Conservation (phyloP, 2,329 filamentous ascomycete species). For the Gnomoniopsis sp. region DNA sequence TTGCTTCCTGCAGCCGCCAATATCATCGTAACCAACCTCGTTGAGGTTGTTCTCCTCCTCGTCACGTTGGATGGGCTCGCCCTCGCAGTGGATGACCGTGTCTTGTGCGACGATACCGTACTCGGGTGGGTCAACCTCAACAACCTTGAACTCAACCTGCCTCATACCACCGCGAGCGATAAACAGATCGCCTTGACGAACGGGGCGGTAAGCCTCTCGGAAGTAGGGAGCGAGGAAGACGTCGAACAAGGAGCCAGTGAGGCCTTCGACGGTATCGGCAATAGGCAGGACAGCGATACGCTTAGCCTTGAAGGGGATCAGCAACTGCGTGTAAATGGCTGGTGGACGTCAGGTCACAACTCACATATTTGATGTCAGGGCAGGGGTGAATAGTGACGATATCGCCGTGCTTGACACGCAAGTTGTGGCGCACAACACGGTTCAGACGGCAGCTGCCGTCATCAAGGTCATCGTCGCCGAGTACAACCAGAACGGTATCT, state of each 20-base stretch:
- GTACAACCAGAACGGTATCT: constrained; percentile 95
- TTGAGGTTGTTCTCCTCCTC: constrained; percentile 99
- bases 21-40: constrained; percentile 98
- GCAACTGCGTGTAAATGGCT: constrained; percentile 11
- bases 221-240: constrained; percentile 99
- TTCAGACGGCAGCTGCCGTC: constrained; percentile 97
- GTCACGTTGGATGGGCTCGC: constrained; percentile 91
- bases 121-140: constrained; percentile 97
- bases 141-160: constrained; percentile 99
- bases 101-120: constrained; percentile 99
- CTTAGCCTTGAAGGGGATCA: constrained; percentile 68
- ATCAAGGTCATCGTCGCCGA: constrained; percentile 96
- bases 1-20: constrained; percentile 98
- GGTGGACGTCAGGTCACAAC: constrained; percentile 34
- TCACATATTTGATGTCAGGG: constrained; percentile 99
- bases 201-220: constrained; percentile 96
- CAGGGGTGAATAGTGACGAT: constrained; percentile 96
- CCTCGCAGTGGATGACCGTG: constrained; percentile 98
- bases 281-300: constrained; percentile 97
- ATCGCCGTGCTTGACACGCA: constrained; percentile 97
- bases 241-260: constrained; percentile 96
- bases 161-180: constrained; percentile 97
- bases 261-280: constrained; percentile 94
- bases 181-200: constrained; percentile 96
- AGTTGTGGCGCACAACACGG: constrained; percentile 96